Conservation (phyloP, 306 rosid species). For the Pyrus bretschneideri region DNA sequence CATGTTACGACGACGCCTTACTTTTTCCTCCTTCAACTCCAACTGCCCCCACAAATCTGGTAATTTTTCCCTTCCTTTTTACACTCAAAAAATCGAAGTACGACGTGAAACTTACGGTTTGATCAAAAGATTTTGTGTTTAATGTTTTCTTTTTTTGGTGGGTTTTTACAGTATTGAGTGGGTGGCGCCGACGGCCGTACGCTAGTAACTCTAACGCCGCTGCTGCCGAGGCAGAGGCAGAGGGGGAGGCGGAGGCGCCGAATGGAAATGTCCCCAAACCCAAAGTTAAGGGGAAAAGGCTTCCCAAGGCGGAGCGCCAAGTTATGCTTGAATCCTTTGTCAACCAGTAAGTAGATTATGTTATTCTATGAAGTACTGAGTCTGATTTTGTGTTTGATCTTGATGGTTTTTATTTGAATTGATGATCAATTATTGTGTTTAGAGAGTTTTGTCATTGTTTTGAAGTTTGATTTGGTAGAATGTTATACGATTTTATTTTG, state of each 20-base stretch:
- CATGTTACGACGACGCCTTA: not conserved
- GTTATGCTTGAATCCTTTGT: constrained; percentile 56
- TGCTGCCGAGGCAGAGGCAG: not conserved
- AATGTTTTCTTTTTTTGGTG: not conserved
- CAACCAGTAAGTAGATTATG: constrained; percentile 31
- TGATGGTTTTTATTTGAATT: not conserved
- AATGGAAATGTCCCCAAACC: not conserved
- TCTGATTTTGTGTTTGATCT: not conserved
- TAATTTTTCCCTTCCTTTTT: not conserved
- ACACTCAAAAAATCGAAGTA: not conserved
- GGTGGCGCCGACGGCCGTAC: not conserved
- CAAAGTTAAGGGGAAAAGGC: constrained; percentile 19
- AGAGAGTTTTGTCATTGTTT: not conserved
- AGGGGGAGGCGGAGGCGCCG: not conserved
- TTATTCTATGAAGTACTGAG: not conserved
- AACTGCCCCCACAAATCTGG: not conserved
- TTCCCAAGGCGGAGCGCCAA: constrained; percentile 39
- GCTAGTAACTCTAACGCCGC: not conserved
- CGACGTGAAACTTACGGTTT: not conserved
- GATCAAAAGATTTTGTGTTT: not conserved
- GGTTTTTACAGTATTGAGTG: not conserved
- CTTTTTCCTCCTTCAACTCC: not conserved
- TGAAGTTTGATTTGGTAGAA: not conserved
- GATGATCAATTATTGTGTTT: not conserved
- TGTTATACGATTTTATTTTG: not conserved